Evolutionary conservation across 1,284 basidiomycete species (phyloP).

Genomic region (Cryptococcus jaspeensis): DNA sequence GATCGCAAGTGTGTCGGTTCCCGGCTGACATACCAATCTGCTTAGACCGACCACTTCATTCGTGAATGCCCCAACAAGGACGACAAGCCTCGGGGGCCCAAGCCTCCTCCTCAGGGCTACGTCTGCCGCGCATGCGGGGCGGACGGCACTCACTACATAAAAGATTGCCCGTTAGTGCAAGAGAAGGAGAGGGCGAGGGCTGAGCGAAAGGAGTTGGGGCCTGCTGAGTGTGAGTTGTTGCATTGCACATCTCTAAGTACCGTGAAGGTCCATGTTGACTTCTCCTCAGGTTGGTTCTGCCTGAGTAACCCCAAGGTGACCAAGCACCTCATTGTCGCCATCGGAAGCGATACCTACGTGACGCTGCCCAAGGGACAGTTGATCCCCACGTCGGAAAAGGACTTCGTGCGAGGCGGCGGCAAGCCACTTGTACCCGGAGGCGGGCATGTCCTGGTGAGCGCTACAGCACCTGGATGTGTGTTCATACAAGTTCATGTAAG

Average conservation of each 20-base stretch:
- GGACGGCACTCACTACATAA: constrained; percentile 69
- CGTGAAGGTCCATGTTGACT: neutral
- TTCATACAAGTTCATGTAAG: too few species aligned
- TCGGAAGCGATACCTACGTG: constrained; percentile 87
- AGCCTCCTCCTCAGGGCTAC: constrained; percentile 70
- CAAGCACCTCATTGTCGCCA: constrained; percentile 90
- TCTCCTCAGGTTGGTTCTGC: constrained; percentile 80
- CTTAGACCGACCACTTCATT: constrained; percentile 72
- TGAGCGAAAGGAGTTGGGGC: constrained; percentile 56
- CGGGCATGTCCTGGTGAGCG: constrained; percentile 72
- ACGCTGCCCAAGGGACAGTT: constrained; percentile 92
- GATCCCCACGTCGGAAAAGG: constrained; percentile 63
- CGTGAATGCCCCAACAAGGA: constrained; percentile 80
- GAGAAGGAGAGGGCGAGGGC: constrained; percentile 51
- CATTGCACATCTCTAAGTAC: constrained; percentile 1
- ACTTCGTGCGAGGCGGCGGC: constrained; percentile 50
- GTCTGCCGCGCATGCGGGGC: constrained; percentile 84
- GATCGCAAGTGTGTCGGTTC: too few species aligned
- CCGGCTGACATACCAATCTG: neutral
- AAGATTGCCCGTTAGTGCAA: constrained; percentile 74
- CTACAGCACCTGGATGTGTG: neutral
- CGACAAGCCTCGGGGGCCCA: constrained; percentile 58
- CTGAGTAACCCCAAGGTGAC: constrained; percentile 83
- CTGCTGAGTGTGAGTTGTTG: constrained; percentile 56
- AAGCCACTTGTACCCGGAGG: constrained; percentile 74